Base-by-base conservation (phyloP, 371 early-diverging fungal species). In the Haplosporangium sp. region DNA sequence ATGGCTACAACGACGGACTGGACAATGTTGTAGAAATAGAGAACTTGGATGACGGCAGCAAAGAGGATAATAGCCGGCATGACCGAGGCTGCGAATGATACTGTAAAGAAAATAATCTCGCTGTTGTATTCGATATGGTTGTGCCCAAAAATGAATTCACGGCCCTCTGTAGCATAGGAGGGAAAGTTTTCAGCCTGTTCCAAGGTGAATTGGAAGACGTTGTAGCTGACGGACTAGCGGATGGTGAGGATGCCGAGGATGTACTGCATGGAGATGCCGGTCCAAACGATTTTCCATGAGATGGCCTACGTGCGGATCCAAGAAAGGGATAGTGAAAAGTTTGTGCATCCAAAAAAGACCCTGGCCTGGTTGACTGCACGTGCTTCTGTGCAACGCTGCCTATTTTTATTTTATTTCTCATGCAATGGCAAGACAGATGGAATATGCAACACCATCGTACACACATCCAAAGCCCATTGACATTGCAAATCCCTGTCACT, bases 31-130 rank as follows among this genome's bases (percentile, higher is more conserved):
- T 91, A 69, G 83, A 93, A 94, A 84, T 93, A 95, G 50, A 95
- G 82, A 56, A 92, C 87, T 59, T 94, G 92, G 55, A 95, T 92
- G 50, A 95, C 88, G 41, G 95, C 83, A 52, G 92, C 91, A 83
- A 96, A 95, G 88, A 95, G 93, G 51, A 96, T 86, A 57, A 95
- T 83, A 40, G 94, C 92, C 38, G 96, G 95, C 54, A 95, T 84
- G 21, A 94, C 93, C n/a, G 82, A 67, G 57, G 89, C 70, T 18
- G 89, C 93, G 69, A 96, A 94, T 14, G 84, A 68, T n/a, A 68
- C 62, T 0, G 73, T 56, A 2, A 82, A 70, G 9, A 81, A 87
- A 12, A 84, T 64, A 16, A 66, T 76, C 13, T 76, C 77, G 45
- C 38, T 46, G 10, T 69, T 21, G 20, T 23, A 38, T 37, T 7